Percentiles rank a stretch among this genome's conserved stretches.
phyloP scores from a whole-genome alignment of 306 rosid species.

The Hippophae rhamnoides region DNA sequence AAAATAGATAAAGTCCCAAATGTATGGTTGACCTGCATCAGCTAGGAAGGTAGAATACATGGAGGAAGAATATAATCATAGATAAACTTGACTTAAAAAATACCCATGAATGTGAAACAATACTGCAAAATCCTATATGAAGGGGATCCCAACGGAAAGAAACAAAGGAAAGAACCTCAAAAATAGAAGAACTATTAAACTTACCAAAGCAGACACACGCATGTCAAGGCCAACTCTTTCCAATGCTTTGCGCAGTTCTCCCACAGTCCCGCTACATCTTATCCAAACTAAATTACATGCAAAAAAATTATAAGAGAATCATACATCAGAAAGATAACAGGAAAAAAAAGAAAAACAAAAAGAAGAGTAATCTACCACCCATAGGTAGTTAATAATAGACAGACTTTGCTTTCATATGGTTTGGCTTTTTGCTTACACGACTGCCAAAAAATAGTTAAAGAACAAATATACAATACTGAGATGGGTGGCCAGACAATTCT shows the following conservation, averaged over 20 bases:
- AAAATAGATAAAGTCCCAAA: conserved; percentile 75
- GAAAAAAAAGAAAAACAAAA: background rate
- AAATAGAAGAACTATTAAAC: conserved; percentile 17
- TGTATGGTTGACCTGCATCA: conserved; percentile 82
- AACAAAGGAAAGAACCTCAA: conserved; percentile 2
- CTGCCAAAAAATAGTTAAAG: too few relatives aligned
- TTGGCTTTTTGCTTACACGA: too few relatives aligned
- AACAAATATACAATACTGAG: too few relatives aligned
- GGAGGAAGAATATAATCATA: conserved; percentile 1
- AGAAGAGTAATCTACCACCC: background rate
- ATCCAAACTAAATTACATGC: conserved; percentile 60
- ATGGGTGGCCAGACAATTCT: too few relatives aligned
- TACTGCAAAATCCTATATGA: too few relatives aligned
- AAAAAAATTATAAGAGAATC: conserved; percentile 5
- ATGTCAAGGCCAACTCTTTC: conserved; percentile 74
- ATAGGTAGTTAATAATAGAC: background rate
- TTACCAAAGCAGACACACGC: conserved; percentile 86
- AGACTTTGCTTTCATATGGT: too few relatives aligned
- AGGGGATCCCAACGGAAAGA: too few relatives aligned
- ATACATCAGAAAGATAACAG: conserved; percentile 9
- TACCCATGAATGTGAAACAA: too few relatives aligned
- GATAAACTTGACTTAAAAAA: too few relatives aligned
- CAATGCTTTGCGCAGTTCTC: conserved; percentile 56
- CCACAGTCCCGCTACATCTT: conserved; percentile 61
- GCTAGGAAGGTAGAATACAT: conserved; percentile 21